Percentiles rank a stretch among this genome's conserved stretches.
Evolutionary conservation across 169 alveolate genomes (phyloP).

Genomic region (Cyclospora cayetanensis): DNA sequence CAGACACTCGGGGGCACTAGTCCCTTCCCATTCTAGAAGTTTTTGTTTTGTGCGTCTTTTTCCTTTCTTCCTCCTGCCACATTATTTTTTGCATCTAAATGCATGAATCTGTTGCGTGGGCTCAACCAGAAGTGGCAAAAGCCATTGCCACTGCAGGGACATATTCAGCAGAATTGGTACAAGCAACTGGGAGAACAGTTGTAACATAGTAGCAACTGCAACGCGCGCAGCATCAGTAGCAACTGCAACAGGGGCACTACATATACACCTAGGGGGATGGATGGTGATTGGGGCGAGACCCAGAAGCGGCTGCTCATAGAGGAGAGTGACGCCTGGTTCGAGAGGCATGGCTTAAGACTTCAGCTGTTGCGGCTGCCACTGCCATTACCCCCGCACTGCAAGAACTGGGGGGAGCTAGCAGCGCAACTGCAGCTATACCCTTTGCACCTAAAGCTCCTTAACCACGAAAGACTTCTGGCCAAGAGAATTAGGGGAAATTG

Average conservation of each 20-base stretch:
- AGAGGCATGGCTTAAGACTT: not conserved
- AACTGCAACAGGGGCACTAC: not conserved
- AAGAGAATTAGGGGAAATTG: not conserved
- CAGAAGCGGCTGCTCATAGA: slow-evolving; percentile 46
- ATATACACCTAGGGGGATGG: not conserved
- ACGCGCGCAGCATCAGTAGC: not conserved
- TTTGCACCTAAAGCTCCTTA: slow-evolving; percentile 9
- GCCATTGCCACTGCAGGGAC: not conserved
- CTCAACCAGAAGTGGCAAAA: not conserved
- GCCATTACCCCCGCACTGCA: slow-evolving; percentile 29
- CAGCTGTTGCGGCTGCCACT: slow-evolving; percentile 59
- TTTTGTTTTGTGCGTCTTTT: no score
- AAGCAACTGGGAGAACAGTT: not conserved
- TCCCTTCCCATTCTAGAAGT: no score
- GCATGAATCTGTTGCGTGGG: no score
- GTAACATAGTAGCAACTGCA: not conserved
- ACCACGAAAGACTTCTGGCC: slow-evolving; percentile 33
- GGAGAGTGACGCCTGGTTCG: slow-evolving; percentile 13
- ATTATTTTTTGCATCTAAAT: no score
- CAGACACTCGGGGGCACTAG: no score
- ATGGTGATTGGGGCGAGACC: not conserved
- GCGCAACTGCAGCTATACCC: slow-evolving; percentile 33
- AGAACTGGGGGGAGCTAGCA: slow-evolving; percentile 14
- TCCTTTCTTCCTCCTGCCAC: no score
- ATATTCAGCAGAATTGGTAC: not conserved